Evolutionary conservation across 164 flowering plant genomes (phyloP).

Genomic region (Vitis labrusca): DNA sequence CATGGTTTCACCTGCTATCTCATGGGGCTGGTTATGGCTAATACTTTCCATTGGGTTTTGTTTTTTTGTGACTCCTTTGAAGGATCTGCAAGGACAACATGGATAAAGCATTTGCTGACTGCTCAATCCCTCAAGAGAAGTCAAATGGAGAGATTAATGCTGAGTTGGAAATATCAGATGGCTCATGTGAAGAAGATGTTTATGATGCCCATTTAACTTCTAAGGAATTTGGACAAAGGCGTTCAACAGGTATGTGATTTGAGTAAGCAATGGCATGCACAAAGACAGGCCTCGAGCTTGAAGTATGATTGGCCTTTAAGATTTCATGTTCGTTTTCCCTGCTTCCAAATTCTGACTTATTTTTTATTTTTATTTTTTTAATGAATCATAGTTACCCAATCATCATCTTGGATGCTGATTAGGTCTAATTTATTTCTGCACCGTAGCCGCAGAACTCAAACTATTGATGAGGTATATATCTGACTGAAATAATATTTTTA

Average conservation of each 20-base stretch:
- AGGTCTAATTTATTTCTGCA: slow-evolving; percentile 77
- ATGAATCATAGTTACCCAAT: slow-evolving; percentile 46
- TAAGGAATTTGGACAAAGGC: slow-evolving; percentile 28
- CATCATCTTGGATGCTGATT: slow-evolving; percentile 59
- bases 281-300: background rate
- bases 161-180: slow-evolving; percentile 89
- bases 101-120: slow-evolving; percentile 80
- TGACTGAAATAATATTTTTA: background rate
- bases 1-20: too few relatives aligned
- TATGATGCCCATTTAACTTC: slow-evolving; percentile 24
- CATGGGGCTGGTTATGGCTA: background rate
- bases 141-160: slow-evolving; percentile 89
- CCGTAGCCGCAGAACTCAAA: slow-evolving; percentile 73
- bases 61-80: slow-evolving; percentile 9
- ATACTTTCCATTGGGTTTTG: background rate
- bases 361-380: slow-evolving; percentile 1
- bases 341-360: slow-evolving; percentile 2
- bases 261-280: background rate
- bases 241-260: slow-evolving; percentile 39
- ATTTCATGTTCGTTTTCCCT: background rate
- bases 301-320: background rate
- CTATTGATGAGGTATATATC: slow-evolving; percentile 82
- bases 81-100: slow-evolving; percentile 92
- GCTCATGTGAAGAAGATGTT: slow-evolving; percentile 73
- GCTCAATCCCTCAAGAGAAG: slow-evolving; percentile 93